Evolutionary conservation across 2,329 filamentous ascomycete genomes (phyloP).

Genomic region (Aspergillus thermomutatus): DNA sequence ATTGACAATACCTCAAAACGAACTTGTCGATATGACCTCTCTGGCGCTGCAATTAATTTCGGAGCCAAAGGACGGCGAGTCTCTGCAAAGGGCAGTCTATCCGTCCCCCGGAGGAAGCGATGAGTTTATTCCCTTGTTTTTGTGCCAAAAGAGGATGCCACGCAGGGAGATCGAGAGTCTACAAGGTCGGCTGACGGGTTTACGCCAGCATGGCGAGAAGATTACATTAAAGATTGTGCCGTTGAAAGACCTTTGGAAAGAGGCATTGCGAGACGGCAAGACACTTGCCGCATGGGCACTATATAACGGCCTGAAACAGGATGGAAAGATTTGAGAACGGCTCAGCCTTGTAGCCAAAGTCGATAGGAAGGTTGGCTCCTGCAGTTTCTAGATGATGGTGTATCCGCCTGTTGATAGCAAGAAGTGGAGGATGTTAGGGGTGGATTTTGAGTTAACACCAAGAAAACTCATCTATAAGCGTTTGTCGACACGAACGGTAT

Average conservation of each 20-base stretch:
- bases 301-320: constrained; percentile 51
- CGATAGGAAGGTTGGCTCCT: neutral
- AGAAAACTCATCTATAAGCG: neutral
- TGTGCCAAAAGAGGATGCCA: constrained; percentile 53
- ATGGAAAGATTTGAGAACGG: constrained; percentile 39
- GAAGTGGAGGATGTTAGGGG: neutral
- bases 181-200: constrained; percentile 53
- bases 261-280: constrained; percentile 55
- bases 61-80: constrained; percentile 25
- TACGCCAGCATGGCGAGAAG: constrained; percentile 55
- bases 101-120: constrained; percentile 56
- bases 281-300: constrained; percentile 54
- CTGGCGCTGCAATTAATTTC: constrained; percentile 39
- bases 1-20: constrained; percentile 46
- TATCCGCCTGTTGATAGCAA: neutral
- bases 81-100: constrained; percentile 50
- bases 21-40: constrained; percentile 54
- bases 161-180: constrained; percentile 48
- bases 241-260: constrained; percentile 52
- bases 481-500: neutral
- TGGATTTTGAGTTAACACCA: too few relatives aligned
- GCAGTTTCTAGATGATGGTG: neutral
- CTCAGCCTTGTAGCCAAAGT: neutral
- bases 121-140: constrained; percentile 57
- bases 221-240: constrained; percentile 56